A percentile compares a stretch with the other conserved stretches of the same genome.
Evolutionary conservation across 1,284 basidiomycete genomes (phyloP).

Genomic region (Leccinum pachyderme): DNA sequence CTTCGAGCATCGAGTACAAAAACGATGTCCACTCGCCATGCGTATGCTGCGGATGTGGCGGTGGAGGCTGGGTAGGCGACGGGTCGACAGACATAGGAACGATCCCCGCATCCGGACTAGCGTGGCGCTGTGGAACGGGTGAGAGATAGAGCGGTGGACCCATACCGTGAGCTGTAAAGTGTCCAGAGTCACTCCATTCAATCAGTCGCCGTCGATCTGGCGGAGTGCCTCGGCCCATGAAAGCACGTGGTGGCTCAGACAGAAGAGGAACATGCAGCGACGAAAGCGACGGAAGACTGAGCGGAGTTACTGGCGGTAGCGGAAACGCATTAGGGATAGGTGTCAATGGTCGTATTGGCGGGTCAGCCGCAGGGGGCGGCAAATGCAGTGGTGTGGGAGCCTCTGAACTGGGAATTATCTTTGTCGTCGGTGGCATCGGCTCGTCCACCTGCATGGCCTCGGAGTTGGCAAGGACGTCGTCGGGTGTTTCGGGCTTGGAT

Average conservation of each 20-base stretch:
- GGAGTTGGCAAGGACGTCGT: background rate
- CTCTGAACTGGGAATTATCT: background rate
- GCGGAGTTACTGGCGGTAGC: constrained; percentile 7
- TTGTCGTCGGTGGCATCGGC: background rate
- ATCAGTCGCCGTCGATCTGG: constrained; percentile 27
- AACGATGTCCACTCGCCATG: constrained; percentile 35
- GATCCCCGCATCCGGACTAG: constrained; percentile 15
- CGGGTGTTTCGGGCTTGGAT: constrained; percentile 2
- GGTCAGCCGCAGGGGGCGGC: background rate
- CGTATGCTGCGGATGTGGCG: constrained; percentile 6
- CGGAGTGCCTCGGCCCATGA: constrained; percentile 35
- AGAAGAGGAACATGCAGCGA: constrained; percentile 33
- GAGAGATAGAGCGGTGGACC: constrained; percentile 29
- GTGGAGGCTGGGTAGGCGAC: background rate
- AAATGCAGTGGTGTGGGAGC: background rate
- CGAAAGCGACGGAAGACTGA: constrained; percentile 26
- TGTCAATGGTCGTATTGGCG: constrained; percentile 3
- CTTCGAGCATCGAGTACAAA: constrained; percentile 34
- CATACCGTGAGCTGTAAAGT: constrained; percentile 17
- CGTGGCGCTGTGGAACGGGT: constrained; percentile 22
- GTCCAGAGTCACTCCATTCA: constrained; percentile 28
- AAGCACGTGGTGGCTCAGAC: constrained; percentile 34
- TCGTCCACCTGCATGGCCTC: constrained; percentile 8
- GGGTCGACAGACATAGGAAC: constrained; percentile 25
- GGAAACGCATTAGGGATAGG: constrained; percentile 6